Conservation (phyloP, 140 eudicot species). For the Ambrosia hybrid region DNA sequence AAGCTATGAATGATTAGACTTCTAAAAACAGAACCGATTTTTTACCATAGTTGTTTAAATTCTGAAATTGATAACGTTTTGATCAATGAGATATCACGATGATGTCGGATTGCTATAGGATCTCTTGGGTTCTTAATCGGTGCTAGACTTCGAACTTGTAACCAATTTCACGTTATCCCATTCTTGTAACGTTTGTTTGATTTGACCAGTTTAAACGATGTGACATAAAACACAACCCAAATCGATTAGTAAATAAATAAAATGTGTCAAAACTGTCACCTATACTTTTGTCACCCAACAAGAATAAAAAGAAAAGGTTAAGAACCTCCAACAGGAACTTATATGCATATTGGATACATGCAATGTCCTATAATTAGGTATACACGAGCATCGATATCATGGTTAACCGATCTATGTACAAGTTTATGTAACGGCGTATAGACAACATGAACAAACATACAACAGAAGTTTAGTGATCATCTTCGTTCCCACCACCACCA, state of each 20-base stretch:
- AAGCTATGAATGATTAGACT: too few species aligned
- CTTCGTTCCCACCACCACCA: slow-evolving; percentile 18
- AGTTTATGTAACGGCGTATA: slow-evolving; percentile 17
- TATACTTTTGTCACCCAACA: background rate
- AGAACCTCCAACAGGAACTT: slow-evolving; percentile 14
- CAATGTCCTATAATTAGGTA: slow-evolving; percentile 13
- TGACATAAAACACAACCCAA: background rate
- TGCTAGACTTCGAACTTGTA: too few species aligned
- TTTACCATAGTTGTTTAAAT: too few species aligned
- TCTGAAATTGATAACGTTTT: too few species aligned
- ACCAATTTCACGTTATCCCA: too few species aligned
- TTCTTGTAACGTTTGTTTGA: too few species aligned
- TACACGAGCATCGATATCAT: slow-evolving; percentile 17
- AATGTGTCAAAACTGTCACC: background rate
- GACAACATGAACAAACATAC: slow-evolving; percentile 21
- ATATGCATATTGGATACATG: slow-evolving; percentile 6
- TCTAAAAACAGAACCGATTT: too few species aligned
- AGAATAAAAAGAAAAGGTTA: background rate
- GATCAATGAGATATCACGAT: too few species aligned
- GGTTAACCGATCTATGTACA: slow-evolving; percentile 29
- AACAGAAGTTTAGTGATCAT: slow-evolving; percentile 13
- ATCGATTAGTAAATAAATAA: background rate
- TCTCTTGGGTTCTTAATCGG: too few species aligned
- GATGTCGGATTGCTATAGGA: too few species aligned
- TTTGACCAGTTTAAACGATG: too few species aligned